Evolutionary conservation across 768 basidiomycete species (phyloP).

Genomic region (Grammothele lineata): DNA sequence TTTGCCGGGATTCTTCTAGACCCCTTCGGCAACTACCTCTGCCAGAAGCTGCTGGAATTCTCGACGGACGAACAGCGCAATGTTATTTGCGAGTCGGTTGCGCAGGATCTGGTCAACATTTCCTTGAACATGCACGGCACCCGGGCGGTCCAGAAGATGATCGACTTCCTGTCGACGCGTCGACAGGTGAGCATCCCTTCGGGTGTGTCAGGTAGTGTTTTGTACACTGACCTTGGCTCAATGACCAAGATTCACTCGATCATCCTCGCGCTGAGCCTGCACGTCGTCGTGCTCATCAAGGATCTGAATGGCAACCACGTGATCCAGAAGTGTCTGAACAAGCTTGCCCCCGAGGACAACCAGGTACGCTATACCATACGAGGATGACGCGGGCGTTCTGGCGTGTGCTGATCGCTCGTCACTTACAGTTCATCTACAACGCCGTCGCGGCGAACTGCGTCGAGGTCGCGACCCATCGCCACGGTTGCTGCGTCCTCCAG

Average conservation of each 20-base stretch:
- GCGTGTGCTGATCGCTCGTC: neutral
- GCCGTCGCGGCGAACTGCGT: constrained; percentile 98
- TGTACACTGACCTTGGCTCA: constrained; percentile 78
- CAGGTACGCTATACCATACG: constrained; percentile 55
- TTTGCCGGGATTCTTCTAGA: constrained; percentile 41
- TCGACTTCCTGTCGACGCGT: constrained; percentile 94
- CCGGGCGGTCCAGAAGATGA: constrained; percentile 99
- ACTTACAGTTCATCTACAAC: constrained; percentile 89
- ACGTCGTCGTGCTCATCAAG: constrained; percentile 99
- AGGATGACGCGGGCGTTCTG: no score
- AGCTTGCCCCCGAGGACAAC: constrained; percentile 96
- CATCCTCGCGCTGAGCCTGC: constrained; percentile 92
- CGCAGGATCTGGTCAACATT: constrained; percentile 95
- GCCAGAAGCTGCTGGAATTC: constrained; percentile 95
- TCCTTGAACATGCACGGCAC: constrained; percentile 99
- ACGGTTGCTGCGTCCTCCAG: constrained; percentile 98
- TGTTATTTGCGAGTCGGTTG: constrained; percentile 95
- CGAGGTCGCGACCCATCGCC: constrained; percentile 96
- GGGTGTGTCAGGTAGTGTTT: constrained; percentile 39
- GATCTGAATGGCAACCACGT: constrained; percentile 97
- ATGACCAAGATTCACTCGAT: constrained; percentile 93
- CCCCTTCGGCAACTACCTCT: constrained; percentile 98
- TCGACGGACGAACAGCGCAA: constrained; percentile 97
- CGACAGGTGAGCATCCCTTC: constrained; percentile 68
- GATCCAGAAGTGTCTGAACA: constrained; percentile 99